phyloP scores from a whole-genome alignment of 495 filamentous ascomycete species.

The Extremus antarcticus region DNA sequence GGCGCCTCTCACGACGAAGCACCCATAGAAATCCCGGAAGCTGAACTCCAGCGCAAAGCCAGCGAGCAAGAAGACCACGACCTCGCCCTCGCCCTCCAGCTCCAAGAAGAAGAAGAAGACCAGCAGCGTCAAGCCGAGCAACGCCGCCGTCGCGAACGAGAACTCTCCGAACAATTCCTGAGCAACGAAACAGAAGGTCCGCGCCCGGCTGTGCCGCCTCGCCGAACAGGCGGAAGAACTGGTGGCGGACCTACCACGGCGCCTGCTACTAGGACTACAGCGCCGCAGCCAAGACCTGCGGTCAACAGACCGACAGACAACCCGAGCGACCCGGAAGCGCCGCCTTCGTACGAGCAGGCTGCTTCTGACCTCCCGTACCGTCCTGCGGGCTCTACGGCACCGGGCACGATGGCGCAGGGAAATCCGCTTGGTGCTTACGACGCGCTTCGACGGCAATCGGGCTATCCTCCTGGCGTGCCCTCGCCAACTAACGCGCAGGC shows the following conservation, averaged over 20 bases:
- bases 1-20: not conserved
- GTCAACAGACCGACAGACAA: slow-evolving; percentile 17
- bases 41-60: not conserved
- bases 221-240: slow-evolving; percentile 17
- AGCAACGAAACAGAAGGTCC: slow-evolving; percentile 36
- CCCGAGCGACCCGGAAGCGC: slow-evolving; percentile 28
- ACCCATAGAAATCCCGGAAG: not conserved
- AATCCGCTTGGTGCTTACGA: slow-evolving; percentile 11
- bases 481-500: not conserved
- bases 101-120: slow-evolving; percentile 76
- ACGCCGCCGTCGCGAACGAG: slow-evolving; percentile 32
- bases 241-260: slow-evolving; percentile 12
- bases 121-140: slow-evolving; percentile 37
- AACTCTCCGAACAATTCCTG: slow-evolving; percentile 46
- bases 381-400: slow-evolving; percentile 31
- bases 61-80: slow-evolving; percentile 67
- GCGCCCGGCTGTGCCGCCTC: slow-evolving; percentile 30
- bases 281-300: slow-evolving; percentile 7
- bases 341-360: slow-evolving; percentile 76
- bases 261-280: slow-evolving; percentile 12
- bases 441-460: slow-evolving; percentile 2
- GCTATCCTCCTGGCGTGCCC: not conserved
- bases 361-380: slow-evolving; percentile 52
- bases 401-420: slow-evolving; percentile 4
- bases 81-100: slow-evolving; percentile 64